Evolutionary conservation across 1,139 yeast species (phyloP), one percentile per base, ranked within the genome.

Genomic region (Chernovozyma aurita): DNA sequence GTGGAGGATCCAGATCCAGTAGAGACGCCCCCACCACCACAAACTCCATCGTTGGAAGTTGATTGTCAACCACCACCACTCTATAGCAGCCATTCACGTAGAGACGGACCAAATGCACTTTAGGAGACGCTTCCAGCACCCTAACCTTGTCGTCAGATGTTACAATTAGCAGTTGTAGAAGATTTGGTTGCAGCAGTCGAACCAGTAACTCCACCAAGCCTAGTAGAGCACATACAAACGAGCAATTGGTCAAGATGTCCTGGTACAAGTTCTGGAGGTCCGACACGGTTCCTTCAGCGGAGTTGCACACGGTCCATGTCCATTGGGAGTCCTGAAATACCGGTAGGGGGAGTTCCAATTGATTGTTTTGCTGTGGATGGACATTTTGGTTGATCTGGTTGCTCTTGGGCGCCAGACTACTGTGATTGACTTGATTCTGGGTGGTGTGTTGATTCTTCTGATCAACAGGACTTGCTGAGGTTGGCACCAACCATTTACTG

Each of bases 191-290:
- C n/a, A n/a, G n/a, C n/a, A n/a, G n/a, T n/a, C 16, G 29, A 4
- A 14, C 9, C 22, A 7, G 8, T 20, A 20, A 20, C 22, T 20
- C 22, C 6, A 20, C 27, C 3, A 36, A 20, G 12, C 32, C 28
- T 55, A 52, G 12, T 78, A 48, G 7, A 52, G 55, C 4, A 74
- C 59, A 8, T 57, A 85, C 86, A 46, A 85, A 76, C 0, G 95
- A 83, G 55, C 95, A 86, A 52, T 85, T 82, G n/a, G 76, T 70
- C 15, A 83, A 57, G 2, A 70, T 51, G 45, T 80, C 85, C 48
- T 80, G 86, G 49, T 69, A 65, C 16, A 71, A 53, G 4, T 49
- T 61, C 29, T 37, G 37, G 39, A 56, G 44, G 18, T 53, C 59
- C 2, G 31, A 36, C 3, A 21, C 16, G 5, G 48, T 36, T 15